Base-by-base conservation (phyloP, 306 rosid genomes). In the Prosopis cineraria region DNA sequence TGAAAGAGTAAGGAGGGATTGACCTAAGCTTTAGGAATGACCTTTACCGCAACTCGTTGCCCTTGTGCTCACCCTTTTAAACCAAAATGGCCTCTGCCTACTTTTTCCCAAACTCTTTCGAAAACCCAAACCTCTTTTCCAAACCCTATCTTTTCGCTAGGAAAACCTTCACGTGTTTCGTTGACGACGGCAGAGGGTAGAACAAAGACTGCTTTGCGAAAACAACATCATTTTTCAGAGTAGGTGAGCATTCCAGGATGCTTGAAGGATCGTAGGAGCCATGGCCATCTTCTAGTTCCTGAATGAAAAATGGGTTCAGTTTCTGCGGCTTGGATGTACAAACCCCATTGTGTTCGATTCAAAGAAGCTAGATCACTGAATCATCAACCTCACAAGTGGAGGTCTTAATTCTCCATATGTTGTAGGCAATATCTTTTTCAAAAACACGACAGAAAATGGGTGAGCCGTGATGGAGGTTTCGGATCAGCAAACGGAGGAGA, bases 1-100 rank as follows among this genome's bases (percentile, higher is more conserved):
- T 5, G 62, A 60, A 60, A 6, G 40, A 62, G 59, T 7, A 29
- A 56, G 71, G 44, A 2, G 52, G 29, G 68, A 74, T 20, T 58
- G 69, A 94, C 98, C 98, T 94, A 92, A 53, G 93, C 83, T 85
- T 94, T 94, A 8, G 97, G 91, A 43, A 94, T 94, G 76, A 92
- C 93, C 83, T 94, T 94, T 2, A 94, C 98, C 56, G 98, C 98
- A 4, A 94, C 98, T 67, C 89, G 87, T 47, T 88, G 93, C 97
- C 98, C 85, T 90, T 94, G 19, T 78, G 82, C 83, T 94, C 98
- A 27, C 97, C 98, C 83, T 92, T 94, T 84, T 92, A 92, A 88
- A 87, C 98, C 98, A 87, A 94, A 94, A 91, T 94, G 98, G 81
- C 98, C 98, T 70, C 97, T 87, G 20, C 98, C 98, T 68, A 94